phyloP scores from a whole-genome alignment of 306 rosid species.

The Cicer judaicum region DNA sequence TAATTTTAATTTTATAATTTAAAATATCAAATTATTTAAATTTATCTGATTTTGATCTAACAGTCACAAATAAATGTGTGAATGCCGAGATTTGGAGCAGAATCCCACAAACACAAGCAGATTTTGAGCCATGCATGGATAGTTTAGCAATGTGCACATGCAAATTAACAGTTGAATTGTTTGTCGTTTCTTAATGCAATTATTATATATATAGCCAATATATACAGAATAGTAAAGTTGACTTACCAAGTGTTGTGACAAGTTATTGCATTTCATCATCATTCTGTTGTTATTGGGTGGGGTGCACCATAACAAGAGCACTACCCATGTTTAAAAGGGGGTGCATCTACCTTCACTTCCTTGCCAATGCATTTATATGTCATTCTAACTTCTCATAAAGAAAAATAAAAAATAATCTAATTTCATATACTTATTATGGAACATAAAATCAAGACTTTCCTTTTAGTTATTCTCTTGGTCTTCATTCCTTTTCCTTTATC shows the following conservation, averaged over 20 bases:
- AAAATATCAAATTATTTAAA: too few species aligned
- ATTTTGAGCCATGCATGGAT: constrained; percentile 70
- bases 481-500: constrained; percentile 58
- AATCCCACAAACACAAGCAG: constrained; percentile 41
- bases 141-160: constrained; percentile 54
- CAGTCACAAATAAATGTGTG: rapidly evolving
- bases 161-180: constrained; percentile 40
- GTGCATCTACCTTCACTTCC: constrained; percentile 35
- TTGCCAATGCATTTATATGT: constrained; percentile 42
- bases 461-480: constrained; percentile 55
- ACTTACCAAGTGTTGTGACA: constrained; percentile 53
- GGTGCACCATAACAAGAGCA: constrained; percentile 54
- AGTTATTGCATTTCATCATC: constrained; percentile 69
- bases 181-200: constrained; percentile 46
- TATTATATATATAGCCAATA: constrained; percentile 12
- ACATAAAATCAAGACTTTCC: constrained; percentile 49
- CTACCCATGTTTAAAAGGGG: constrained; percentile 52
- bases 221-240: constrained; percentile 61
- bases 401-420: constrained; percentile 29
- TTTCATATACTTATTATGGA: constrained; percentile 53
- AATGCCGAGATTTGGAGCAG: too few species aligned
- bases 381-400: constrained; percentile 25
- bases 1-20: too few species aligned
- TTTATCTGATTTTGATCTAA: too few species aligned
- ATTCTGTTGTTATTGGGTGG: constrained; percentile 62